Evolutionary conservation across 441 rosid species (phyloP).

Genomic region (Populus hybrid): DNA sequence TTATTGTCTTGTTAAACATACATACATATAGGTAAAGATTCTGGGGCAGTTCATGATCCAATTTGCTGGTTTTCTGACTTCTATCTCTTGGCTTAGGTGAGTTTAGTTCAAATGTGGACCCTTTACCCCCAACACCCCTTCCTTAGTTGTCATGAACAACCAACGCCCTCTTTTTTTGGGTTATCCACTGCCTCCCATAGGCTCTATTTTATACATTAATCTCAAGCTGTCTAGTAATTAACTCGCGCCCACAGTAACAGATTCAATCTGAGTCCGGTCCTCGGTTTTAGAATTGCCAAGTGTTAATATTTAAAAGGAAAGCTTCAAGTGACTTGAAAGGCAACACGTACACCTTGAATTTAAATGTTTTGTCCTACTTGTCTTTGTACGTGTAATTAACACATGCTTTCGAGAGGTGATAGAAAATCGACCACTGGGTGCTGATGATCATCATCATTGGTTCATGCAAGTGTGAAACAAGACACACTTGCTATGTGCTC

Average conservation of each 20-base stretch:
- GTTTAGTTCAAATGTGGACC: slow-evolving; percentile 26
- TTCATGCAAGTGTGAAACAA: neutral
- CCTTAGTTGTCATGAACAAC: neutral
- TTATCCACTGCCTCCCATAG: neutral
- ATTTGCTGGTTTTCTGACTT: slow-evolving; percentile 40
- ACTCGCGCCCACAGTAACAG: slow-evolving; percentile 11
- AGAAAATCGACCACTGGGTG: neutral
- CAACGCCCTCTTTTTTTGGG: neutral
- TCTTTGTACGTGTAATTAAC: neutral
- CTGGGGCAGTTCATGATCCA: slow-evolving; percentile 33
- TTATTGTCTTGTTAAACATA: neutral
- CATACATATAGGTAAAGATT: slow-evolving; percentile 2
- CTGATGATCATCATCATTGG: neutral
- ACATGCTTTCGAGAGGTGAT: neutral
- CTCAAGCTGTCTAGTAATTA: slow-evolving; percentile 7
- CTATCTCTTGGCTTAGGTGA: slow-evolving; percentile 30
- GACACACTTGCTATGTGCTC: neutral
- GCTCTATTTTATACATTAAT: neutral
- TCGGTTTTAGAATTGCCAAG: neutral
- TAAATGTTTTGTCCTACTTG: neutral
- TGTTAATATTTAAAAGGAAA: slow-evolving; percentile 2
- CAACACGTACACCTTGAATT: neutral
- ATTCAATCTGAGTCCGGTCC: slow-evolving; percentile 1
- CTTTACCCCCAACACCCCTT: slow-evolving; percentile 4
- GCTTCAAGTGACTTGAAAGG: slow-evolving; percentile 26